Conservation (phyloP, 768 basidiomycete species). For the Holtermannia corniformis region DNA sequence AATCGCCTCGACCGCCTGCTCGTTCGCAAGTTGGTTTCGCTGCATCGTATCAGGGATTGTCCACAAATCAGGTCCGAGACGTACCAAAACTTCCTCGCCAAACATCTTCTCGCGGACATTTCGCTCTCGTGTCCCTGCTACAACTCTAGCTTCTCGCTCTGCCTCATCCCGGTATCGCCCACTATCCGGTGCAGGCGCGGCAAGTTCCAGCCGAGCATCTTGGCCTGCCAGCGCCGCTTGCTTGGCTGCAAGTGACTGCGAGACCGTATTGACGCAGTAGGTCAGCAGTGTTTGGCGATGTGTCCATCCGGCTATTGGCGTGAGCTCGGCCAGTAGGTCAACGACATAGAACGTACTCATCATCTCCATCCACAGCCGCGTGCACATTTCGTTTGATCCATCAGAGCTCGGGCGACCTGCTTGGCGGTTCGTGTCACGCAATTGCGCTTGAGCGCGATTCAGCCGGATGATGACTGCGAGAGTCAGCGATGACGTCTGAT, state of each 20-base stretch:
- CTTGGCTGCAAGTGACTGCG: conserved; percentile 21
- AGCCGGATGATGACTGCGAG: conserved; percentile 29
- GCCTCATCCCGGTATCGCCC: neutral
- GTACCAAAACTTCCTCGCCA: neutral
- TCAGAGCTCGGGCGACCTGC: conserved; percentile 2
- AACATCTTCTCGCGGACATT: neutral
- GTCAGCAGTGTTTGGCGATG: conserved; percentile 36
- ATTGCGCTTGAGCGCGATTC: conserved; percentile 35
- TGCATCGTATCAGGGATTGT: conserved; percentile 8
- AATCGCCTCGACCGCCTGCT: conserved; percentile 37
- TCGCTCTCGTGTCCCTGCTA: neutral
- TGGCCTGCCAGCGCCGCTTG: conserved; percentile 6
- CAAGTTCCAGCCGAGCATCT: conserved; percentile 12
- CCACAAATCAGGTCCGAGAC: neutral
- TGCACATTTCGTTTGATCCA: conserved; percentile 33
- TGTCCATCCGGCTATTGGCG: conserved; percentile 33
- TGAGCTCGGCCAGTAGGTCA: neutral
- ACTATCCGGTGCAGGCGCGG: neutral
- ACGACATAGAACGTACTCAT: conserved; percentile 30
- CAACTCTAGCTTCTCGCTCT: conserved; percentile 3
- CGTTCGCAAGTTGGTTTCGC: conserved; percentile 34
- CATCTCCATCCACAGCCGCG: conserved; percentile 37
- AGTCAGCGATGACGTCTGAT: neutral
- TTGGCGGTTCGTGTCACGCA: conserved; percentile 29
- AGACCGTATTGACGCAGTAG: conserved; percentile 28